Base-by-base conservation (phyloP, 83 land plant genomes). In the Diphasiastrum complanatum region DNA sequence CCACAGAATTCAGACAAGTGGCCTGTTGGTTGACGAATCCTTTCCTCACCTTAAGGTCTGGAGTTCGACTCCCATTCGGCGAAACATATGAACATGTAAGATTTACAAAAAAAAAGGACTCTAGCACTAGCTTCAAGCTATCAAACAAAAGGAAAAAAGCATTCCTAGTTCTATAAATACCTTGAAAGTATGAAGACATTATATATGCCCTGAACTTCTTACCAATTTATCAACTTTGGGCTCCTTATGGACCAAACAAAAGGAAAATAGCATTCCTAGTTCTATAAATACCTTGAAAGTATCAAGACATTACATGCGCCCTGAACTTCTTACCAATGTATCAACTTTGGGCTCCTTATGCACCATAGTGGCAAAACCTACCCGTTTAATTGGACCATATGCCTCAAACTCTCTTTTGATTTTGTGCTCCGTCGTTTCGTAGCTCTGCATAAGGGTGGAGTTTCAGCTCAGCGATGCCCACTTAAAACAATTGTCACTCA, bases 361-460 rank as follows among this genome's bases (percentile, higher is more conserved):
- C 56, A 51, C 62, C 34, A 63, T 67, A 65, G 70, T 77, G 55
- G 36, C 64, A 71, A 71, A 79, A 88, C 98, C 79, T 81, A 92
- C 98, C 87, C 96, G 72, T 58, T 92, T 92, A 52, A 92, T 88
- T 59, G 98, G 91, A 38, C 98, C 98, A 79, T 88, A 92, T 20
- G 78, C 71, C 75, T 92, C 98, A 85, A 92, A 92, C 83, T 92
- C 98, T 76, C 98, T 83, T 80, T 85, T 85, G 60, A 92, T 79
- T 72, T 85, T 85, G 72, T 79, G 85, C 74, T 92, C 98, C 31
- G 96, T 79, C 50, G 98, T 92, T 72, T 92, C 98, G 73, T 92
- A 85, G 47, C 76, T 92, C 98, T 92, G 86, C 77, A 77, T 58
- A 54, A 59, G 4, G 74, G 34, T 20, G 26, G 29, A 28, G 3